A percentile compares a stretch with the other conserved stretches of the same genome.
Conservation (phyloP, 177 flowering plant genomes). For the Vitis hybrid region DNA sequence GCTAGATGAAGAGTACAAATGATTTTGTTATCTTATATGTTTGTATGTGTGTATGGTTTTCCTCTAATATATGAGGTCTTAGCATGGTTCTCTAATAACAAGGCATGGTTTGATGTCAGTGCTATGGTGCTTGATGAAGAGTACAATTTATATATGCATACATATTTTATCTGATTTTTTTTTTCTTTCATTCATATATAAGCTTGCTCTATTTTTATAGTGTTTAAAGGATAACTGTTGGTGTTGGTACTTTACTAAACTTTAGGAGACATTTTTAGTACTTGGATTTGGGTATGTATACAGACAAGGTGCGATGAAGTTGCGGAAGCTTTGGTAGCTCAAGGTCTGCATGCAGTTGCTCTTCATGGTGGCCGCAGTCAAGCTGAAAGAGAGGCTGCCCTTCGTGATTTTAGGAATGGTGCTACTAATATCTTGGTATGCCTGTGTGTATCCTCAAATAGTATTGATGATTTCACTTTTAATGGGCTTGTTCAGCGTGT, state of each 20-base stretch:
- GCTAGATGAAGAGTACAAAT: too few relatives aligned
- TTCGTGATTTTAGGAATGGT: slow-evolving; percentile 58
- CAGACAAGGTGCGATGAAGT: slow-evolving; percentile 72
- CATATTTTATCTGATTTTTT: too few relatives aligned
- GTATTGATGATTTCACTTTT: slow-evolving; percentile 5
- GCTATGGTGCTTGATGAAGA: neutral
- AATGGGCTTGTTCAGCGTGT: neutral
- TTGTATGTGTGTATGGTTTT: too few relatives aligned
- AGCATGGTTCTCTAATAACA: neutral
- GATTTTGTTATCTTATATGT: too few relatives aligned
- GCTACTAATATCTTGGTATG: slow-evolving; percentile 61
- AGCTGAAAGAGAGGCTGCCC: slow-evolving; percentile 67
- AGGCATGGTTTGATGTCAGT: neutral
- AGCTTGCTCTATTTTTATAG: too few relatives aligned
- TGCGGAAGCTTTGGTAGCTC: slow-evolving; percentile 57
- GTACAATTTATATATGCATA: too few relatives aligned
- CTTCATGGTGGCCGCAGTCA: slow-evolving; percentile 80
- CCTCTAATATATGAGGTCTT: neutral
- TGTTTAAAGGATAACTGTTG: neutral
- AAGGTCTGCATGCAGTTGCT: slow-evolving; percentile 66
- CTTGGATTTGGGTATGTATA: slow-evolving; percentile 11
- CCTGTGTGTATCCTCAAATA: neutral
- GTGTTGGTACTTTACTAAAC: neutral
- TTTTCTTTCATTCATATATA: too few relatives aligned
- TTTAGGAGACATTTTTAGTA: slow-evolving; percentile 4